Base-by-base conservation (phyloP, 768 basidiomycete genomes). In the Amyloporia xantha region DNA sequence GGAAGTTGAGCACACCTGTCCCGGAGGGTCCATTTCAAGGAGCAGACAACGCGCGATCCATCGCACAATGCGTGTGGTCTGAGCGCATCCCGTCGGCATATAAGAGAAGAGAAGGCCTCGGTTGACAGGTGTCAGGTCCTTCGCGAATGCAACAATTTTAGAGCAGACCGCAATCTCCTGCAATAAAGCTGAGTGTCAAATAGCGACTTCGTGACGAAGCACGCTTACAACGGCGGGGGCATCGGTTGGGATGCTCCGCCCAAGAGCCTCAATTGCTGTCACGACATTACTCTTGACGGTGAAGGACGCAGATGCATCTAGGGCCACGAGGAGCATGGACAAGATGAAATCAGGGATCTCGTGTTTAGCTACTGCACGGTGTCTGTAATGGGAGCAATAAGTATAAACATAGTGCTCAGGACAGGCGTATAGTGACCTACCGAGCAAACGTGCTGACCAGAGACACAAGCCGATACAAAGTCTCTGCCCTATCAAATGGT, bases 41-140 rank as follows among this genome's bases (percentile, higher is more conserved):
- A 86, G 64, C 28, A 81, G 59, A 2, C 68, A 62, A 50, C 79
- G 70, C 1, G 84, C 81, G 25, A 85, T 62, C 62, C 72, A 75
- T 42, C 77, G 74, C 15, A 81, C 78, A 40, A 89, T 76, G 12
- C 77, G 75, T 42, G 68, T 68, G 30, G 76, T 69, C 19, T 70
- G 71, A 10, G 70, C 70, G 24, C 76, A 72, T 11, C 79, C 79
- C 44, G 68, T 68, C 6, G 72, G 71, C 19, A 89, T 66, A 43
- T 81, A 65, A 3, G 73, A 71, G 15, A 84, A 43, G 5, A 82
- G 54, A 40, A 67, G 66, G 2, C 72, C 69, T 59, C 81, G 78
- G 54, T 81, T 79, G 42, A 68, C 53, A 9, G 78, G 70, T 9
- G 68, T 62, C 41, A 81, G 63, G 11, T 61, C 58, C 13, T 53